Evolutionary conservation across 2,329 filamentous ascomycete species (phyloP), one percentile per base, ranked within the genome.

Genomic region (Talaromyces amestolkiae): DNA sequence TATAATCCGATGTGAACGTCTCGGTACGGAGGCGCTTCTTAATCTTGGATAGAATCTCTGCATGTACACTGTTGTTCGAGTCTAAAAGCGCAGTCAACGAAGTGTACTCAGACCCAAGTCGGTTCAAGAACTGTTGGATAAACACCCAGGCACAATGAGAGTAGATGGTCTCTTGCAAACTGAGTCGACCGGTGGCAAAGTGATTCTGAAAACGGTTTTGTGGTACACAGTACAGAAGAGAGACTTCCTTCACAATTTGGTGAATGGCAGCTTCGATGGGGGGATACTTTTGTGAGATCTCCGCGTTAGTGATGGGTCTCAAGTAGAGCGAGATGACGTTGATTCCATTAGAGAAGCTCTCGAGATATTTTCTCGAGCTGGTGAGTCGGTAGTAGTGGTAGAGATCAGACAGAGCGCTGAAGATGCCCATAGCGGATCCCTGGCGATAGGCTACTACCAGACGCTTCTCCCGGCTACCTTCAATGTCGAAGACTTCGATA

Each of bases 381-480:
- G 95, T 99, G 68, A 98, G 86, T 51, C 95, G 94, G 75, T 99
- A 99, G 86, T 97, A 98, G 82, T 99, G 95, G 83, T 99, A 99
- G 43, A 99, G 84, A 77, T 98, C 93, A 69, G 92, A 96, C 72
- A 99, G 82, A 33, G 95, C 93, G 72, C 93, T 97, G 85, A 99
- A 99, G 73, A 99, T 84, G 69, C 95, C 95, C 71, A 92, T 86
- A 35, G 95, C 95, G 19, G 94, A 96, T 69, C 93, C 90, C 71
- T 94, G 92, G 72, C 94, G 93, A 85, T 97, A 98, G 54, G 93
- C 95, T 72, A 99, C 86, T 64, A 99, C 93, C 67, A 99, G 83
- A 72, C 95, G 88, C 86, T 97, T 98, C 83, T 99, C 95, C 37
- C 90, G 87, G 19, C 90, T 91, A 70, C 87, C 92, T 75, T 97